Conservation (phyloP, 192 early-diverging fungal genomes). For the Obelidium mucronatum region DNA sequence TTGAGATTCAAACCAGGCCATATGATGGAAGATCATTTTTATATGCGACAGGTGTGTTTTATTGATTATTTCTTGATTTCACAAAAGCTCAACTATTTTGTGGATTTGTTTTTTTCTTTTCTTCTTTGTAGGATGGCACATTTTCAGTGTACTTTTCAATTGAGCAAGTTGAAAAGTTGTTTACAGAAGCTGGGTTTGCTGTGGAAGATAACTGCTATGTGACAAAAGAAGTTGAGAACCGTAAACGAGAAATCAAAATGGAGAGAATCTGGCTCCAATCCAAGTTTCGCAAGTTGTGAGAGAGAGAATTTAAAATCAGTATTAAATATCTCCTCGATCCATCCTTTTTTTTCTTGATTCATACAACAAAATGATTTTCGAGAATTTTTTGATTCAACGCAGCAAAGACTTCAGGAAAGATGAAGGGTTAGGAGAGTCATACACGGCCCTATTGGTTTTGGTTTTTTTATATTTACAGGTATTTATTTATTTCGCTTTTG, state of each 20-base stretch:
- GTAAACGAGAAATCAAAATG: constrained; percentile 56
- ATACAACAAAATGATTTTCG: no score
- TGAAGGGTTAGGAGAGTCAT: no score
- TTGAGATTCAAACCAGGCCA: constrained; percentile 59
- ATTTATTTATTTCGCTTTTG: no score
- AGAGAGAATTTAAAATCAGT: no score
- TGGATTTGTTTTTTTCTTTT: no score
- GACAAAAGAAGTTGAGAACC: constrained; percentile 53
- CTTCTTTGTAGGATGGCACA: constrained; percentile 57
- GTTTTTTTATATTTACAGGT: no score
- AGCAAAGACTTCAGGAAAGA: no score
- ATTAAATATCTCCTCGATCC: no score
- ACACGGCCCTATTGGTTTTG: background rate
- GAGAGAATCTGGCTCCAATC: constrained; percentile 59
- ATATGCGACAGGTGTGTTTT: constrained; percentile 40
- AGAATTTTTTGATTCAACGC: no score
- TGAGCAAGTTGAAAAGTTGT: constrained; percentile 41
- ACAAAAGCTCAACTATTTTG: background rate
- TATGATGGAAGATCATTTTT: constrained; percentile 53
- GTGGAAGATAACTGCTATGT: constrained; percentile 51
- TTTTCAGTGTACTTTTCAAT: constrained; percentile 56
- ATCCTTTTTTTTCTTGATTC: no score
- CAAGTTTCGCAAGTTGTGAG: constrained; percentile 28
- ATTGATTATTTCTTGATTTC: background rate
- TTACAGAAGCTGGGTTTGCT: constrained; percentile 51